Evolutionary conservation across 805 yeast species (phyloP).

Genomic region (Tetrapisispora taiwanensis): DNA sequence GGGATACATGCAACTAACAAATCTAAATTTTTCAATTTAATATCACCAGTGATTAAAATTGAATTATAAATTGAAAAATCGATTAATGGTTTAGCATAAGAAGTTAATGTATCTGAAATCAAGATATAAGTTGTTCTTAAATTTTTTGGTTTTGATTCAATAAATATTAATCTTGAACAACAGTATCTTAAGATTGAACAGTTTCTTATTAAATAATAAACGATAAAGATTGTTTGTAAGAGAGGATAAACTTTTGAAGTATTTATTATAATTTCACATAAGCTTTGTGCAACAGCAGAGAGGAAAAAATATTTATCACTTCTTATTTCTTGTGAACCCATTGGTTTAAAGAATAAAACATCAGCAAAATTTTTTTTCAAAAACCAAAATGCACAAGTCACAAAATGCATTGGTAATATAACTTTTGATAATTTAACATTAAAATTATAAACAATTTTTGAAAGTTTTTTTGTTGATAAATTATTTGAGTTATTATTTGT

Average conservation of each 20-base stretch:
- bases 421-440: slow-evolving; percentile 1
- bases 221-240: slow-evolving; percentile 15
- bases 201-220: slow-evolving; percentile 19
- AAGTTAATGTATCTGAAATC: slow-evolving; percentile 74
- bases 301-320: background rate
- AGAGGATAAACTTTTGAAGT: slow-evolving; percentile 11
- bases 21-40: slow-evolving; percentile 15
- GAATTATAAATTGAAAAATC: slow-evolving; percentile 56
- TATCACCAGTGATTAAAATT: slow-evolving; percentile 26
- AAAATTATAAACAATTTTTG: background rate
- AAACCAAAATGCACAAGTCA: slow-evolving; percentile 5
- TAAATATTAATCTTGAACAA: slow-evolving; percentile 27
- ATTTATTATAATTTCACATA: slow-evolving; percentile 2
- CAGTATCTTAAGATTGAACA: slow-evolving; percentile 33
- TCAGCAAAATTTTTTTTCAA: slow-evolving; percentile 7
- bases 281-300: background rate
- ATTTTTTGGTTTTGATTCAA: slow-evolving; percentile 28
- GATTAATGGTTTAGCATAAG: slow-evolving; percentile 65
- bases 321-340: background rate
- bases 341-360: background rate
- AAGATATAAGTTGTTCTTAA: slow-evolving; percentile 54
- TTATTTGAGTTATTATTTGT: background rate
- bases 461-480: background rate
- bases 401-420: slow-evolving; percentile 17
- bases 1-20: slow-evolving; percentile 42